These are phyloP conservation scores for Chaetothyriales sp. DNA, from an alignment of 2,329 filamentous ascomycete species.

Conservation along the genomic window DNA sequence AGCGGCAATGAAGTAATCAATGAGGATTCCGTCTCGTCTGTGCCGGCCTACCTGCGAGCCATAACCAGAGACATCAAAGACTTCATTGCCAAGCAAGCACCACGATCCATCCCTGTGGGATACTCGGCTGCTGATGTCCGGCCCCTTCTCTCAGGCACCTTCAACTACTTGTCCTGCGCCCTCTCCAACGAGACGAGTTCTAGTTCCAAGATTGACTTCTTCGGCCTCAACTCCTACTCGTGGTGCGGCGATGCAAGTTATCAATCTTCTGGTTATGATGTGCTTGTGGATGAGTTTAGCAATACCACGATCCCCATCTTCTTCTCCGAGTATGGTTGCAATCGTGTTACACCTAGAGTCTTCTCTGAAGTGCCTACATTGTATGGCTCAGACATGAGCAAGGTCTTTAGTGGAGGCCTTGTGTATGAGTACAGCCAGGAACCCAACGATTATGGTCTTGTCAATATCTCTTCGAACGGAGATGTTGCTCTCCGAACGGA, in stretches of 20 bases:
- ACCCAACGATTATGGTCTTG: conserved; percentile 39
- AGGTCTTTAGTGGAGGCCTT: conserved; percentile 42
- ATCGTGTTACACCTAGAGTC: conserved; percentile 39
- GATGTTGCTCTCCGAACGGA: conserved; percentile 46
- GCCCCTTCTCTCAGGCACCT: conserved; percentile 43
- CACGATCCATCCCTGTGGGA: conserved; percentile 47
- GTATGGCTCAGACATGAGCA: conserved; percentile 45
- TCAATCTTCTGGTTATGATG: conserved; percentile 39
- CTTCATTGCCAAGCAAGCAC: conserved; percentile 45
- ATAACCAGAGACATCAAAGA: conserved; percentile 53
- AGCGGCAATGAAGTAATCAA: conserved; percentile 56
- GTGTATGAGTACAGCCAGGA: conserved; percentile 38
- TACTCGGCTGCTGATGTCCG: conserved; percentile 54
- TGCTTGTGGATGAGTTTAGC: conserved; percentile 43
- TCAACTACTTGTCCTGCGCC: conserved; percentile 46
- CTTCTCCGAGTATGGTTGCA: conserved; percentile 55
- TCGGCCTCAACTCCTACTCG: conserved; percentile 53
- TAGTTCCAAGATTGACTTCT: conserved; percentile 45
- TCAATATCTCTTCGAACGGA: conserved; percentile 43
- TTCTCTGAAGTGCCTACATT: conserved; percentile 48
- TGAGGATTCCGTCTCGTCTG: conserved; percentile 37
- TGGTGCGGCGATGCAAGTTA: conserved; percentile 49
- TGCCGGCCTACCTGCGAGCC: conserved; percentile 45
- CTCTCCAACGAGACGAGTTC: conserved; percentile 35
- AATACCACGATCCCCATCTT: conserved; percentile 46